Evolutionary conservation across 1,284 basidiomycete genomes (phyloP), one percentile per base, ranked within the genome.

Genomic region (Meira miltonrushii): DNA sequence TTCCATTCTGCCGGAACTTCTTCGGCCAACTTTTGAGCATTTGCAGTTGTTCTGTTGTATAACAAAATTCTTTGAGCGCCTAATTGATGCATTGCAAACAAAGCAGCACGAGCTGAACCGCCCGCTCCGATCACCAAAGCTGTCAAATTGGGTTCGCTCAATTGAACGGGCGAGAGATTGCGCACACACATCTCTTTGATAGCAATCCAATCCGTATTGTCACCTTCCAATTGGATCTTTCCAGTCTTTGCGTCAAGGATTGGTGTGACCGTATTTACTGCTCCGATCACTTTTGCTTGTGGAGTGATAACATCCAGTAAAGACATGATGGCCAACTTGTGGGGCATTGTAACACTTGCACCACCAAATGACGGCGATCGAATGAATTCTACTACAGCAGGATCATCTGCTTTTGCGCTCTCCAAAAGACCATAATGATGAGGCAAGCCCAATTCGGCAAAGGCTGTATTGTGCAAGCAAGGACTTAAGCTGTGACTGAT

Each of bases 401-500:
- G 84, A 54, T 86, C 85, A 0, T 60, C 49, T 25, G 94, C 83
- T 6, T 81, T 79, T 12, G 81, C 74, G 0, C 89, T 88, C 81
- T 97, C 90, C 51, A 89, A 81, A n/a, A 89, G 81, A 40, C 56
- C 59, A 62, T 77, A 77, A 6, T 19, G 28, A 57, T 77, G 82
- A 0, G 92, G 92, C 11, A 97, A 81, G 1, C 92, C 92, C 25
- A 97, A 84, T 12, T 83, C 75, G 54, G 84, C 78, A 79, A 95
- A 97, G 0, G 82, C 92, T 0, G 90, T 88, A 79, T 97, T 97
- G 81, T 98, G 95, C 44, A 98, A 80, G 6, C 87, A 87, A 0
- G 95, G 95, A 1, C 91, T 95, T 82, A 92, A 87, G 2, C 92
- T 95, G 64, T 91, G 86, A 0, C 84, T 80, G 72, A 98, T 94